Evolutionary conservation across 805 yeast genomes (phyloP).

Genomic region (Saccharomycopsis sp.): DNA sequence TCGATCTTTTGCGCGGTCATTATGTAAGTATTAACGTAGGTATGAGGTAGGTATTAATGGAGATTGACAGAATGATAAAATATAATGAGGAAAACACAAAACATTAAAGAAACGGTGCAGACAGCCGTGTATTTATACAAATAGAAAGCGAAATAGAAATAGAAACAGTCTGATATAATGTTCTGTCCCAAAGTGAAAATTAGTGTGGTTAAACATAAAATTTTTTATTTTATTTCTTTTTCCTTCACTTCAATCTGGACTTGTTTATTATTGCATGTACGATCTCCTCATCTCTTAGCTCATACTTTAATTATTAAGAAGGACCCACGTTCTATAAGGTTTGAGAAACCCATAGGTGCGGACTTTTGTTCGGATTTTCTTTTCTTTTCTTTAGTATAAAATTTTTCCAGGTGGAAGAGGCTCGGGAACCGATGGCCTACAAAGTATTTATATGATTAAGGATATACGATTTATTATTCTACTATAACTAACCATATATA

Average conservation of each 20-base stretch:
- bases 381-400: not conserved
- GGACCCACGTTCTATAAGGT: not conserved
- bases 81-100: not conserved
- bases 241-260: not conserved
- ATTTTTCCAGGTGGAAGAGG: not conserved
- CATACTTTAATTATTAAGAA: no score
- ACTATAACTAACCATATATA: no score
- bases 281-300: not conserved
- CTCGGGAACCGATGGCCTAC: not conserved
- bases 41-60: no score
- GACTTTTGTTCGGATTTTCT: not conserved
- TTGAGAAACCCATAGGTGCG: not conserved
- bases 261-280: not conserved
- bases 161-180: not conserved
- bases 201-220: no score
- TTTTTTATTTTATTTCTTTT: not conserved
- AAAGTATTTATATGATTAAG: no score
- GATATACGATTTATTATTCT: no score
- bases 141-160: no score
- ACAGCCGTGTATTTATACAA: not conserved
- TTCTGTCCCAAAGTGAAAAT: not conserved
- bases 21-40: no score
- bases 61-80: no score
- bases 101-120: not conserved
- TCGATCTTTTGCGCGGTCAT: not conserved